Percentiles rank a stretch among this genome's conserved stretches.
Evolutionary conservation across 148 eudicot genomes (phyloP).

Genomic region (Rhododendron vialii): DNA sequence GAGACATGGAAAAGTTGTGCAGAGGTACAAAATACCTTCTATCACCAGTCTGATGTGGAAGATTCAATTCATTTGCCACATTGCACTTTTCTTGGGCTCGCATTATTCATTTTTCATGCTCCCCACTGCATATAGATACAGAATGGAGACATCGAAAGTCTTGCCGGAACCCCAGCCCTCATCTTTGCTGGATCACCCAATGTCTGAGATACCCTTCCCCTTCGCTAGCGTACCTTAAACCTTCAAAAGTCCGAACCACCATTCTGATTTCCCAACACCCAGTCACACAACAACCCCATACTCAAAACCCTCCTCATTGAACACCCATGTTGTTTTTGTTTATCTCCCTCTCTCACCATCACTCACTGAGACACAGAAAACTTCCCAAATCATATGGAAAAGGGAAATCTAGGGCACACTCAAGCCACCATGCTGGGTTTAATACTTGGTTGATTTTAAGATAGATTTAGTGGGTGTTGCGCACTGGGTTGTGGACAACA

Average conservation of each 20-base stretch:
- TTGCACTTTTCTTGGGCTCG: neutral
- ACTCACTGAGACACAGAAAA: neutral
- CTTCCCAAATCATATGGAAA: neutral
- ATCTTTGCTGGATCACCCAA: neutral
- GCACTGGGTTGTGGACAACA: neutral
- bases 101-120: neutral
- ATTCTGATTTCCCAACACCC: neutral
- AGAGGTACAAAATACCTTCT: neutral
- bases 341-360: neutral
- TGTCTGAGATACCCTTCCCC: neutral
- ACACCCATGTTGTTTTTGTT: neutral
- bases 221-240: neutral
- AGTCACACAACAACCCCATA: neutral
- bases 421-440: neutral
- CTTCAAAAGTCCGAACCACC: neutral
- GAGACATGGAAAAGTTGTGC: neutral
- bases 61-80: neutral
- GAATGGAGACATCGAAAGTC: neutral
- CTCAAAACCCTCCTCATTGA: neutral
- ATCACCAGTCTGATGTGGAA: neutral
- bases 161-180: neutral
- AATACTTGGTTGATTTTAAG: neutral
- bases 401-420: neutral
- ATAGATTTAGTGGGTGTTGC: neutral
- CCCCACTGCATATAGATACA: neutral